These are phyloP conservation scores for Cystofilobasidium macerans DNA, from an alignment of 768 basidiomycete species.

Conservation along the genomic window DNA sequence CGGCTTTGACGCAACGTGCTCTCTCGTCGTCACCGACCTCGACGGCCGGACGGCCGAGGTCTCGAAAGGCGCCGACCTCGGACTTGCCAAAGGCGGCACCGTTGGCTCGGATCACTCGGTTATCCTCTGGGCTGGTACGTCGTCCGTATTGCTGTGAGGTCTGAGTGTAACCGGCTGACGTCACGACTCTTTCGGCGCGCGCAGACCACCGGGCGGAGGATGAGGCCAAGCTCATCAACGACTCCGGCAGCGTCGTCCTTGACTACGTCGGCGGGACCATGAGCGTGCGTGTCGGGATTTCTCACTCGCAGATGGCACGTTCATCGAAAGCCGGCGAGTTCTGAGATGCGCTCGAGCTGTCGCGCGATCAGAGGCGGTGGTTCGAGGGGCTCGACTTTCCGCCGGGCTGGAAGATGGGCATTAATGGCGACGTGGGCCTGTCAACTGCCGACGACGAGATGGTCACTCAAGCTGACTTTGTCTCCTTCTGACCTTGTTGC, in stretches of 20 bases:
- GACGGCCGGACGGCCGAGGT: slow-evolving; percentile 64
- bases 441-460: too few species aligned
- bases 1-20: slow-evolving; percentile 95
- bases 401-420: slow-evolving; percentile 19
- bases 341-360: neutral
- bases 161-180: neutral
- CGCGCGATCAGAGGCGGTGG: slow-evolving; percentile 2
- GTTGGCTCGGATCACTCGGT: slow-evolving; percentile 62
- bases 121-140: slow-evolving; percentile 66
- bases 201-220: slow-evolving; percentile 78
- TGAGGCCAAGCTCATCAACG: slow-evolving; percentile 83
- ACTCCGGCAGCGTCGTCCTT: slow-evolving; percentile 67
- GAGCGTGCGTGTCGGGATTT: slow-evolving; percentile 46
- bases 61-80: slow-evolving; percentile 56
- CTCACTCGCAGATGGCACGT: neutral
- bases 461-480: neutral
- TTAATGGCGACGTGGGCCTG: slow-evolving; percentile 16
- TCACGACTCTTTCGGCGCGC: neutral
- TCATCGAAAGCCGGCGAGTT: neutral
- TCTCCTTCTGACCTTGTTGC: too few species aligned
- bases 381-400: slow-evolving; percentile 11
- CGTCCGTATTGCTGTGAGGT: too few species aligned
- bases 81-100: slow-evolving; percentile 32
- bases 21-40: slow-evolving; percentile 70
- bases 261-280: slow-evolving; percentile 94